Base-by-base conservation (phyloP, 441 rosid species). In the Jatropha podagrica region DNA sequence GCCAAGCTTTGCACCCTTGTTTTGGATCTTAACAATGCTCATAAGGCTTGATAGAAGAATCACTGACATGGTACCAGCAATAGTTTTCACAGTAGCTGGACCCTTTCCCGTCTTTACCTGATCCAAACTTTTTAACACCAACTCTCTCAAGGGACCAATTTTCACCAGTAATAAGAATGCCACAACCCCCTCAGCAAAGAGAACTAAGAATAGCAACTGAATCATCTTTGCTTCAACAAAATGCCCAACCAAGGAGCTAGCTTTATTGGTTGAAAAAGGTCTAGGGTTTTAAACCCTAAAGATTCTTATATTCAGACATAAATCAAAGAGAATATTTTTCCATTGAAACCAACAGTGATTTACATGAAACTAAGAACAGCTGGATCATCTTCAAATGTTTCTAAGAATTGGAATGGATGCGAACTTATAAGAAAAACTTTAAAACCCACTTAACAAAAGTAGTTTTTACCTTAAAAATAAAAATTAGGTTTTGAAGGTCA, bases 21-120 rank as follows among this genome's bases (percentile, higher is more conserved):
- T 93, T 88, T 95, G 98, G 91, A 95, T 95, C 97, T 92, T 95
- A 14, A 93, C 77, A 64, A 95, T 92, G 86, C 85, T 93, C 96
- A 90, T 90, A 32, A 95, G 82, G 79, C 93, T 91, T 14, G 93
- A 92, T 4, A 95, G 66, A 5, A 93, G 93, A 67, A 95, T 93
- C 70, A 91, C 96, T 68, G 90, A 92, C 96, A 93, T 88, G 14
- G 99, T 93, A 73, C 96, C 89, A 3, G 95, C 98, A 20, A 93
- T 85, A 11, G 99, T 95, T 84, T 91, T 92, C 63, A 95, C 87
- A 41, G 96, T 93, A 37, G 98, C 98, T 1, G 99, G 98, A 74
- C 97, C 95, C 78, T 85, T 91, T 69, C 97, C 99, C 87, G 76
- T 80, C 76, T 95, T 95, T 75, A 92, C 44, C 78, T 95, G 95